Evolutionary conservation across 352 stramenopile species (phyloP).

Genomic region (Globisporangium ultimum): DNA sequence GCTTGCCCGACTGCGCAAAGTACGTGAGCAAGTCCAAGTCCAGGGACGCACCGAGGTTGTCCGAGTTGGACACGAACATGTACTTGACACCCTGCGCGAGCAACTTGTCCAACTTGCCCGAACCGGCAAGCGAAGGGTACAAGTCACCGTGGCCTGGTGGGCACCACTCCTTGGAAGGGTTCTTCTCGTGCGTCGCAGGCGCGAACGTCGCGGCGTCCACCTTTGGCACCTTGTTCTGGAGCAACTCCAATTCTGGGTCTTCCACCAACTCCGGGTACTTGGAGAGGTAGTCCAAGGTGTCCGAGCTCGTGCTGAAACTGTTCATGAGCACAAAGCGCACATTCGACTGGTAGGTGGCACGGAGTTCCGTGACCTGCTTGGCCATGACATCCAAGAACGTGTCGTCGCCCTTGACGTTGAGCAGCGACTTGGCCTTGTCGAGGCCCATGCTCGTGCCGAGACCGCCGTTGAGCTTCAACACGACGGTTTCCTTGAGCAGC

Average conservation of each 20-base stretch:
- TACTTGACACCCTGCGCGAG: conserved; percentile 85
- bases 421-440: conserved; percentile 94
- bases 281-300: conserved; percentile 84
- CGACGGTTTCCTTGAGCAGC: conserved; percentile 83
- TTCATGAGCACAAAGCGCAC: conserved; percentile 91
- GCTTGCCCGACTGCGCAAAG: conserved; percentile 87
- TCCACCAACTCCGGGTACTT: conserved; percentile 90
- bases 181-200: conserved; percentile 51
- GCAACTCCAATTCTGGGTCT: conserved; percentile 95
- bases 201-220: conserved; percentile 86
- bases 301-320: conserved; percentile 83
- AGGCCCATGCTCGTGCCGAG: conserved; percentile 89
- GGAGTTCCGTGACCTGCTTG: conserved; percentile 93
- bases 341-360: conserved; percentile 91
- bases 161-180: conserved; percentile 86
- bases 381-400: conserved; percentile 91
- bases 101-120: conserved; percentile 84
- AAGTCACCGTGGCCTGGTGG: conserved; percentile 82
- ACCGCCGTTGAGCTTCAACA: conserved; percentile 86
- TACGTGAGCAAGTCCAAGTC: conserved; percentile 86
- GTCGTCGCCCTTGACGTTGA: conserved; percentile 94
- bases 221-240: conserved; percentile 99
- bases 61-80: conserved; percentile 90
- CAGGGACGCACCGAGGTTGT: conserved; percentile 82
- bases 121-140: conserved; percentile 82